Evolutionary conservation across 2,329 filamentous ascomycete genomes (phyloP), one percentile per base, ranked within the genome.

Genomic region (Cordyceps cateniannulata): DNA sequence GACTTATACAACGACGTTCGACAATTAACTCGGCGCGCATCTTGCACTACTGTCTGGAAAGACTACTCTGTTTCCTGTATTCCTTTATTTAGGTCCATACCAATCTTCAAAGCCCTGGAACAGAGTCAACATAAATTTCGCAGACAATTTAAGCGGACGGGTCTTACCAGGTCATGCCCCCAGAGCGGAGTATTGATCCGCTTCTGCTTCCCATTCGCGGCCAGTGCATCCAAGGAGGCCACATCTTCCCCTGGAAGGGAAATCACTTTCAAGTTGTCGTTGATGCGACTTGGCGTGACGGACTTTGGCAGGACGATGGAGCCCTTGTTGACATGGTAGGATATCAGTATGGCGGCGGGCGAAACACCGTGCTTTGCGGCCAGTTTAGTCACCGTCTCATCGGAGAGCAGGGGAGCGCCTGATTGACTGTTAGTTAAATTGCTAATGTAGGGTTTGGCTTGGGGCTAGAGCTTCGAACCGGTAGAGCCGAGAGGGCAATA

Each of bases 331-430:
- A 65, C 65, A 9, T 67, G 66, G 35, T 66, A 67, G 53, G 59
- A 63, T 40, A 66, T 65, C 22, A 67, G 62, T 24, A 67, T 59
- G 12, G 66, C 64, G 27, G 66, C 65, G 8, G 65, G 60, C 5
- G 66, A 66, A 22, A 65, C 64, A 22, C 48, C 48, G 35, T 66
- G 52, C 38, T 65, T 63, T 5, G 63, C 54, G 29, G 65, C 62
- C 62, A 84, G 84, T 66, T 80, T 83, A 77, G 91, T 91, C n/a
- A 88, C 87, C 65, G 90, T 86, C 60, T 63, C 42, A 53, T 22
- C 45, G 59, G 56, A 25, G 35, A 55, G 35, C 24, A 55, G 35
- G 6, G 52, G 52, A 10, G 52, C 44, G 64, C 61, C 55, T 62
- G 12, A 24, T n/a, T n/a, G 24, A 35, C 18, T 40, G 49, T 47